These are phyloP conservation scores for Fusarium sp. DNA, from an alignment of 2,329 filamentous ascomycete species.

Conservation along the genomic window DNA sequence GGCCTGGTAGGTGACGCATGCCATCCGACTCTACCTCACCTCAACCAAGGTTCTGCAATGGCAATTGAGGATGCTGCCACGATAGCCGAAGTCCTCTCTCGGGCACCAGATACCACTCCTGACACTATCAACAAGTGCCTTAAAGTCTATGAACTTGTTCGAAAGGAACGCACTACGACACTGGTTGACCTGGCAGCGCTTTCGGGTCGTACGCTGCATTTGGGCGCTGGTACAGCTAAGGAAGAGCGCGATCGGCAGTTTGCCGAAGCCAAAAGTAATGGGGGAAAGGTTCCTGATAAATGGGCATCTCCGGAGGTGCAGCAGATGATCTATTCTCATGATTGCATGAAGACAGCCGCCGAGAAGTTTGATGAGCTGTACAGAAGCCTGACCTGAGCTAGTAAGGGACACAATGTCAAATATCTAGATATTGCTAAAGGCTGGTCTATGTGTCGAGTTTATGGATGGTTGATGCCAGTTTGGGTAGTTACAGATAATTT, in stretches of 20 bases:
- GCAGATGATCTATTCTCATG: conserved; percentile 72
- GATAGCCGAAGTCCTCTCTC: conserved; percentile 64
- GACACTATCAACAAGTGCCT: conserved; percentile 61
- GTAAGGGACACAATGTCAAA: background rate
- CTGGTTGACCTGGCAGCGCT: conserved; percentile 67
- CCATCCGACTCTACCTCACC: conserved; percentile 74
- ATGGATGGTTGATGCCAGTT: background rate
- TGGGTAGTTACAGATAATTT: background rate
- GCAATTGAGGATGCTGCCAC: conserved; percentile 74
- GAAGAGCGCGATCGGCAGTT: conserved; percentile 68
- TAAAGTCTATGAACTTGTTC: conserved; percentile 65
- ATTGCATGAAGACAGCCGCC: conserved; percentile 66
- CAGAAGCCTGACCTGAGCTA: background rate
- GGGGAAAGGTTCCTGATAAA: conserved; percentile 69
- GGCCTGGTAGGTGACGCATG: conserved; percentile 73
- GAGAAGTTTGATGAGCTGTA: conserved; percentile 64
- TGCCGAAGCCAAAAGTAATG: conserved; percentile 62
- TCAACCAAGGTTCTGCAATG: conserved; percentile 74
- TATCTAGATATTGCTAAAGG: background rate
- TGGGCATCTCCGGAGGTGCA: conserved; percentile 78
- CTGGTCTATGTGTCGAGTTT: background rate
- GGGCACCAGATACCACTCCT: conserved; percentile 51
- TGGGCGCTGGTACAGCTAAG: conserved; percentile 64
- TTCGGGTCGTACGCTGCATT: conserved; percentile 64
- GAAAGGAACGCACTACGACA: conserved; percentile 65